A percentile compares a stretch with the other conserved stretches of the same genome.
These are phyloP conservation scores for Aethionema arabicum DNA, from an alignment of 345 rosid species.

Conservation along the genomic window DNA sequence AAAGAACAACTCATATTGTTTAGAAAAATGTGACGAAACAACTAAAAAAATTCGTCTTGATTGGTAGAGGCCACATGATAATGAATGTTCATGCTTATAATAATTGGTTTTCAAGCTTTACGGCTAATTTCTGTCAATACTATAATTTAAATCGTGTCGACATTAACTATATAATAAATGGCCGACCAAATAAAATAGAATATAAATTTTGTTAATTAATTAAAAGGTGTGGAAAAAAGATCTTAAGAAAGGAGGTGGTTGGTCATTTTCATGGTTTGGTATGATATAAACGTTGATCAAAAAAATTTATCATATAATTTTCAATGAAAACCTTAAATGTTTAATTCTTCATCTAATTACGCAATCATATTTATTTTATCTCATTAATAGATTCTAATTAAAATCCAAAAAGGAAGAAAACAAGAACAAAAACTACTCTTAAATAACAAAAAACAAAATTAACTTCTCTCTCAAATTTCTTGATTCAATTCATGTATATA, in stretches of 20 bases:
- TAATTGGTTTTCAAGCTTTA: conserved; percentile 35
- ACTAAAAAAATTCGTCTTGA: background rate
- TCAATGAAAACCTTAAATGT: conserved; percentile 19
- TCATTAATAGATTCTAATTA: background rate
- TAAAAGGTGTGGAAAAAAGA: conserved; percentile 9
- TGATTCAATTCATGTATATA: too few species aligned
- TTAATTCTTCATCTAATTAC: conserved; percentile 18
- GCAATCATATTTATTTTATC: conserved; percentile 15
- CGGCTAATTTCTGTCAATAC: conserved; percentile 29
- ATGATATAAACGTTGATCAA: conserved; percentile 30
- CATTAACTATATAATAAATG: conserved; percentile 7
- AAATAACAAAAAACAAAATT: too few species aligned
- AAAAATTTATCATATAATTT: conserved; percentile 22
- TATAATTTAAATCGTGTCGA: conserved; percentile 1
- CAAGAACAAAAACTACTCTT: background rate
- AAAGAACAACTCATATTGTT: conserved; percentile 17
- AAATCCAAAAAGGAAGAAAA: conserved; percentile 5
- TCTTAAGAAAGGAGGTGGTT: conserved; percentile 24
- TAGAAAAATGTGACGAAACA: conserved; percentile 6
- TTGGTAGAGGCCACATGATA: conserved; percentile 31
- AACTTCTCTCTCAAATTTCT: too few species aligned
- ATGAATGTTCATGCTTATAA: conserved; percentile 25
- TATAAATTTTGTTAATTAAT: too few species aligned
- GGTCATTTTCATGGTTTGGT: conserved; percentile 40
- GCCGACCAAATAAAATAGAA: conserved; percentile 23